Evolutionary conservation across 2,329 filamentous ascomycete genomes (phyloP).

Genomic region (Hypoxylon sp.): DNA sequence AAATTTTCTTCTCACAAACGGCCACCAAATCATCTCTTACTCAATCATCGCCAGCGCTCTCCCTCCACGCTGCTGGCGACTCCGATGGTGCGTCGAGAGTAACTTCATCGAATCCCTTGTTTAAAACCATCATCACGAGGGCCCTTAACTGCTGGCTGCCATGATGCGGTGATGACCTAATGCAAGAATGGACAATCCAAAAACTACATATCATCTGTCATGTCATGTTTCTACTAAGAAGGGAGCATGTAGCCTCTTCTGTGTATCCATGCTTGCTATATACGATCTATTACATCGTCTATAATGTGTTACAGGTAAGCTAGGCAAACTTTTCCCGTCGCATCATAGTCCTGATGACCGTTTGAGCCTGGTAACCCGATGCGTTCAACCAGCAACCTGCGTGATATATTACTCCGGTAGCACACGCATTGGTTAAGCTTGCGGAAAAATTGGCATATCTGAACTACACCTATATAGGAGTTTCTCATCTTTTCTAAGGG

Average conservation of each 20-base stretch:
- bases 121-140: slow-evolving; percentile 78
- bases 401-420: slow-evolving; percentile 15
- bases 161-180: slow-evolving; percentile 78
- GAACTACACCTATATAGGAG: slow-evolving; percentile 25
- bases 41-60: slow-evolving; percentile 56
- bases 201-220: not conserved
- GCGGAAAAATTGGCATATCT: slow-evolving; percentile 48
- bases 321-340: slow-evolving; percentile 13
- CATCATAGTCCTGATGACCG: slow-evolving; percentile 46
- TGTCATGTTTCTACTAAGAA: not conserved
- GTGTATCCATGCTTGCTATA: not conserved
- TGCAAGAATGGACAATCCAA: slow-evolving; percentile 67
- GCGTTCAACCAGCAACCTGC: slow-evolving; percentile 46
- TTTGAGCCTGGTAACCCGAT: slow-evolving; percentile 50
- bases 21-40: slow-evolving; percentile 56
- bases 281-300: not conserved
- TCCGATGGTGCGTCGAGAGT: slow-evolving; percentile 69
- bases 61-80: slow-evolving; percentile 60
- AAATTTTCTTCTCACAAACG: slow-evolving; percentile 52
- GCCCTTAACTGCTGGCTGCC: slow-evolving; percentile 69
- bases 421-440: slow-evolving; percentile 47
- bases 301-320: slow-evolving; percentile 28
- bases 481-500: not conserved
- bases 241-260: slow-evolving; percentile 12
- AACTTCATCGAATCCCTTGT: slow-evolving; percentile 65